Conservation (phyloP, 2,329 filamentous ascomycete species). For the Sclerotinia sclerotiorum region DNA sequence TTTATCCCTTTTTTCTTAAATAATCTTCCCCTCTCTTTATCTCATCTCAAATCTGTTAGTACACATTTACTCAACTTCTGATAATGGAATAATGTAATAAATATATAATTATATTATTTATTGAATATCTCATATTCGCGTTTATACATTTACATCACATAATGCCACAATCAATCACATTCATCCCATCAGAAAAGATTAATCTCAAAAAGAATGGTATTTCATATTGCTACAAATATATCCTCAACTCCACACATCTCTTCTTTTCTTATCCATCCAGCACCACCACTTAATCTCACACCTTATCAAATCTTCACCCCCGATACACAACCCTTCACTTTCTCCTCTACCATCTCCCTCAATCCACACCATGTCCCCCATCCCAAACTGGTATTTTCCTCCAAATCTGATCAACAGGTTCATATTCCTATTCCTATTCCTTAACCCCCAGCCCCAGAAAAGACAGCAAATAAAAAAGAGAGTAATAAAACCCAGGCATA, state of each 20-base stretch:
- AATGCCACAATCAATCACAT: neutral
- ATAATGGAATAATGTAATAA: too few species aligned
- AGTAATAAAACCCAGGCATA: conserved; percentile 17
- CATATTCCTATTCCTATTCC: neutral
- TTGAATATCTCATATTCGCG: too few species aligned
- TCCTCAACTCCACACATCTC: conserved; percentile 14
- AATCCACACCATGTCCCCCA: neutral
- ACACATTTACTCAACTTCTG: too few species aligned
- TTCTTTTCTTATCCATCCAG: neutral
- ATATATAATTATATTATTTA: too few species aligned
- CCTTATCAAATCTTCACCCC: too few species aligned
- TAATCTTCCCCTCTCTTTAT: too few species aligned
- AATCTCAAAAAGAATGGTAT: conserved; percentile 16
- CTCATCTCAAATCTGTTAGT: too few species aligned
- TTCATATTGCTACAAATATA: conserved; percentile 24
- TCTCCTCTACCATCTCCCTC: neutral
- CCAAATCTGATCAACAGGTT: conserved; percentile 20
- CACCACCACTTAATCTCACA: neutral
- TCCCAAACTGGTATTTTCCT: conserved; percentile 15
- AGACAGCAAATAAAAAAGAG: neutral
- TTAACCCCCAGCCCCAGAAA: neutral
- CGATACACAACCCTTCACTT: too few species aligned
- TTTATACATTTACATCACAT: too few species aligned
- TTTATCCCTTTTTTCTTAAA: too few species aligned
- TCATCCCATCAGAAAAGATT: neutral